A percentile compares a stretch with the other conserved stretches of the same genome.
These are phyloP conservation scores for Helichrysum umbraculigerum DNA, from an alignment of 129 eudicot species.

Conservation along the genomic window DNA sequence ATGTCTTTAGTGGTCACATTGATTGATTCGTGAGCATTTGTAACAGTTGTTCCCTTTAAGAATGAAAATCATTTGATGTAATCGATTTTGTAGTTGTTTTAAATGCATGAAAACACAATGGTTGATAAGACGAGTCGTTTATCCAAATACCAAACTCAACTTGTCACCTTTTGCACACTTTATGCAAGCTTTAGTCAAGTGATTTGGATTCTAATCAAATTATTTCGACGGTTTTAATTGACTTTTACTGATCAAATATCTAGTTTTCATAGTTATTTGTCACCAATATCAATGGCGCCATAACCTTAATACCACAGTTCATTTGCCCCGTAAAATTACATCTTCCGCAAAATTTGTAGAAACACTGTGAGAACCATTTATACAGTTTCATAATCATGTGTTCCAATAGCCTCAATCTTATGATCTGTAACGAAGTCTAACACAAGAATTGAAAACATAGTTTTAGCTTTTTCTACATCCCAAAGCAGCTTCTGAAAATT, in stretches of 20 bases:
- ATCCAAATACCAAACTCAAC: not conserved
- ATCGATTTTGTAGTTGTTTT: not conserved
- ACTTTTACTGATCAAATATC: too few species aligned
- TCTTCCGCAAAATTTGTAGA: not conserved
- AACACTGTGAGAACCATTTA: not conserved
- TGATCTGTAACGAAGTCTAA: not conserved
- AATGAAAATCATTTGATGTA: not conserved
- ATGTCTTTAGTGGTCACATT: constrained; percentile 10
- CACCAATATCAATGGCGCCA: too few species aligned
- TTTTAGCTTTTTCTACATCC: not conserved
- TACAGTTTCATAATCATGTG: not conserved
- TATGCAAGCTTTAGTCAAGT: not conserved
- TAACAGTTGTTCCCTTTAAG: constrained; percentile 14
- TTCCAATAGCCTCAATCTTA: not conserved
- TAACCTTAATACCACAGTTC: not conserved
- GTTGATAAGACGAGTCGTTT: not conserved
- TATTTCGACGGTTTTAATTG: too few species aligned
- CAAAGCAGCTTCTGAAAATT: not conserved
- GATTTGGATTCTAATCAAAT: not conserved
- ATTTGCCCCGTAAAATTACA: not conserved
- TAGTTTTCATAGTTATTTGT: too few species aligned
- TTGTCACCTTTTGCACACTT: not conserved
- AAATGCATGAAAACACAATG: not conserved
- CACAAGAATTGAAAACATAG: not conserved
- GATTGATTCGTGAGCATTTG: constrained; percentile 23